phyloP scores from a whole-genome alignment of 1,284 basidiomycete species.

The Malassezia sympodialis region DNA sequence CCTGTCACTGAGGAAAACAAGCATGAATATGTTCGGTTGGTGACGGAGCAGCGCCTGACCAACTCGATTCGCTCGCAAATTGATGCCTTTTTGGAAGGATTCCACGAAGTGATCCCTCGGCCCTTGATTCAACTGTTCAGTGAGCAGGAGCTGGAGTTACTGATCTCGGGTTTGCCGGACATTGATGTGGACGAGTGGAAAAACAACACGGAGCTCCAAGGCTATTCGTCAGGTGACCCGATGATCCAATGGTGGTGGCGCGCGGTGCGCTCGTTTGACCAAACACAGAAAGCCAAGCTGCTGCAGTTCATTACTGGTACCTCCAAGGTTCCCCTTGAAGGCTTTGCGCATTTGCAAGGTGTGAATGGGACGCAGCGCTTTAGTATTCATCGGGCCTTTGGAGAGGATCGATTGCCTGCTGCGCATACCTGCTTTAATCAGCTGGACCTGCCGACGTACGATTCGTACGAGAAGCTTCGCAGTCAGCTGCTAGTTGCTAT shows the following conservation, averaged over 20 bases:
- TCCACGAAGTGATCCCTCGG: constrained; percentile 83
- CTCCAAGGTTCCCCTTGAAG: constrained; percentile 83
- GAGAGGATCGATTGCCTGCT: constrained; percentile 74
- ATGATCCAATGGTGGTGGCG: constrained; percentile 99
- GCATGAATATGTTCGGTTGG: constrained; percentile 85
- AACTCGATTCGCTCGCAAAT: constrained; percentile 63
- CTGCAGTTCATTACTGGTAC: constrained; percentile 83
- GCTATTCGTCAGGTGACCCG: constrained; percentile 64
- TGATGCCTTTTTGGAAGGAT: constrained; percentile 76
- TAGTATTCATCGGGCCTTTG: constrained; percentile 86
- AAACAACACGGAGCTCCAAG: constrained; percentile 82
- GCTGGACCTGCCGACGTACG: constrained; percentile 47
- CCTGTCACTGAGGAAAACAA: constrained; percentile 69
- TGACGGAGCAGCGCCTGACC: constrained; percentile 80
- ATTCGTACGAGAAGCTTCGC: constrained; percentile 40
- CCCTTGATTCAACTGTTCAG: constrained; percentile 62
- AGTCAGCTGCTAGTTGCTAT: constrained; percentile 32
- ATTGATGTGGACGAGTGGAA: constrained; percentile 98
- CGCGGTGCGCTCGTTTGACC: constrained; percentile 90
- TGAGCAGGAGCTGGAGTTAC: constrained; percentile 92
- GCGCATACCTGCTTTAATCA: constrained; percentile 69
- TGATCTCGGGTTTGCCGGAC: constrained; percentile 94
- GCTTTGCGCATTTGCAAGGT: constrained; percentile 83
- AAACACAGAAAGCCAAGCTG: constrained; percentile 81
- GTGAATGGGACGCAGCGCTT: constrained; percentile 90